A percentile compares a stretch with the other conserved stretches of the same genome.
Evolutionary conservation across 495 filamentous ascomycete genomes (phyloP).

Genomic region (Podospora bellae-mahoneyi): DNA sequence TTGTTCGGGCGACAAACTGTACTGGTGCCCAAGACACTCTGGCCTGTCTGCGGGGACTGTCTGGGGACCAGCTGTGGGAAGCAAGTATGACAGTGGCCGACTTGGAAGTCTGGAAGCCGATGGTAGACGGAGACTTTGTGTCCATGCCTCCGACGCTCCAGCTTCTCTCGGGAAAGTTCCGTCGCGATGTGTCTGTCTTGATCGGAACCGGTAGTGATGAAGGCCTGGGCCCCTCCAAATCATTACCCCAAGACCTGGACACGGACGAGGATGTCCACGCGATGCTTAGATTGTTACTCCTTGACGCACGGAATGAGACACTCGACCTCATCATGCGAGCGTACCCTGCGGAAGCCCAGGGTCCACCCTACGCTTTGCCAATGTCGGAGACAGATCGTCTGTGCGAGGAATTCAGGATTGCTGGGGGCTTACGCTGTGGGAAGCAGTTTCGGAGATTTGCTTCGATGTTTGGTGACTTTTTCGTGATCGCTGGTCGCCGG

Average conservation of each 20-base stretch:
- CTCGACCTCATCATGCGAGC: constrained; percentile 7
- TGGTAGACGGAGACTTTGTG: constrained; percentile 11
- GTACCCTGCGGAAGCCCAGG: constrained; percentile 7
- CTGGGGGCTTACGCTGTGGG: constrained; percentile 6
- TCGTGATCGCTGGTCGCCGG: constrained; percentile 5
- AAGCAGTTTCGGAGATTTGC: constrained; percentile 12
- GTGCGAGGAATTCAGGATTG: constrained; percentile 5
- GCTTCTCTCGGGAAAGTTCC: constrained; percentile 8
- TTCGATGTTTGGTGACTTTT: constrained; percentile 12
- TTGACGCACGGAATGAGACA: background rate
- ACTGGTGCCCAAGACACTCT: background rate
- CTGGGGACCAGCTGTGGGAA: background rate
- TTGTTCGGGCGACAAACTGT: background rate
- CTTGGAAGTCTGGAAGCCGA: background rate
- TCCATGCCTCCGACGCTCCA: constrained; percentile 5
- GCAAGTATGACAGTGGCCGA: background rate
- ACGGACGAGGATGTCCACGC: background rate
- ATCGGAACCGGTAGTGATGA: constrained; percentile 10
- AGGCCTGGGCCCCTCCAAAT: constrained; percentile 5
- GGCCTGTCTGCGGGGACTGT: background rate
- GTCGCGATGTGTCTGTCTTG: constrained; percentile 3
- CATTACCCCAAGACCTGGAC: background rate
- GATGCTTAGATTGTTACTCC: background rate
- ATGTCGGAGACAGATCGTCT: constrained; percentile 2
- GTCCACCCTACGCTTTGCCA: constrained; percentile 9